Evolutionary conservation across 768 basidiomycete genomes (phyloP).

Genomic region (Filobasidium wieringae): DNA sequence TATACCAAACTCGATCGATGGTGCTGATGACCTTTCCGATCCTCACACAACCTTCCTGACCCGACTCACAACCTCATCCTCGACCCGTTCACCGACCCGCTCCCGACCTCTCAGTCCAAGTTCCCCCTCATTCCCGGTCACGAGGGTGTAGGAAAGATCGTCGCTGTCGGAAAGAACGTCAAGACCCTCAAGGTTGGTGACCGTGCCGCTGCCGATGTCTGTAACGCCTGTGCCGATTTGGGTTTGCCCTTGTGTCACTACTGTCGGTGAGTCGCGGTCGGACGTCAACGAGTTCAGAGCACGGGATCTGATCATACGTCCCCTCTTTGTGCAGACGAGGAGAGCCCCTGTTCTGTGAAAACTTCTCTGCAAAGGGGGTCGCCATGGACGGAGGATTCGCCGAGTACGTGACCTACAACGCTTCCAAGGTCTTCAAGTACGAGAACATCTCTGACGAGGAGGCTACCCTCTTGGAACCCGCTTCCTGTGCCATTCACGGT

Average conservation of each 20-base stretch:
- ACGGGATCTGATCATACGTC: background rate
- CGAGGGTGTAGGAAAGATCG: slow-evolving; percentile 60
- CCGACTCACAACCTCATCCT: too few species aligned
- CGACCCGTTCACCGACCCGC: too few species aligned
- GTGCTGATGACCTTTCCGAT: too few species aligned
- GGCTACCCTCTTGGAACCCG: slow-evolving; percentile 76
- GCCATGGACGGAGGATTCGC: slow-evolving; percentile 76
- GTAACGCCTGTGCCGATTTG: slow-evolving; percentile 46
- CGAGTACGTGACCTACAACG: slow-evolving; percentile 66
- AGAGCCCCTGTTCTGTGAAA: slow-evolving; percentile 68
- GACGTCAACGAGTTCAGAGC: background rate
- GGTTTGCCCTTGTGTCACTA: background rate
- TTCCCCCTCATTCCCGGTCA: slow-evolving; percentile 59
- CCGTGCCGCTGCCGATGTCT: slow-evolving; percentile 71
- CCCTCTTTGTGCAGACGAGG: slow-evolving; percentile 84
- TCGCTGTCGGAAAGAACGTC: slow-evolving; percentile 67
- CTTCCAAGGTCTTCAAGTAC: slow-evolving; percentile 74
- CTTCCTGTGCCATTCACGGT: slow-evolving; percentile 82
- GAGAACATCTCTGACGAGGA: slow-evolving; percentile 78
- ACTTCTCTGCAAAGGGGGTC: slow-evolving; percentile 69
- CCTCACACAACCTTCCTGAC: too few species aligned
- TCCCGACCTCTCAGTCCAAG: background rate
- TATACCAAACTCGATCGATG: background rate
- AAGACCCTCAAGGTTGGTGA: slow-evolving; percentile 65
- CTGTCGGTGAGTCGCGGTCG: background rate